Evolutionary conservation across 768 basidiomycete species (phyloP), one percentile per base, ranked within the genome.

Genomic region (Phaeolepiota aurea): DNA sequence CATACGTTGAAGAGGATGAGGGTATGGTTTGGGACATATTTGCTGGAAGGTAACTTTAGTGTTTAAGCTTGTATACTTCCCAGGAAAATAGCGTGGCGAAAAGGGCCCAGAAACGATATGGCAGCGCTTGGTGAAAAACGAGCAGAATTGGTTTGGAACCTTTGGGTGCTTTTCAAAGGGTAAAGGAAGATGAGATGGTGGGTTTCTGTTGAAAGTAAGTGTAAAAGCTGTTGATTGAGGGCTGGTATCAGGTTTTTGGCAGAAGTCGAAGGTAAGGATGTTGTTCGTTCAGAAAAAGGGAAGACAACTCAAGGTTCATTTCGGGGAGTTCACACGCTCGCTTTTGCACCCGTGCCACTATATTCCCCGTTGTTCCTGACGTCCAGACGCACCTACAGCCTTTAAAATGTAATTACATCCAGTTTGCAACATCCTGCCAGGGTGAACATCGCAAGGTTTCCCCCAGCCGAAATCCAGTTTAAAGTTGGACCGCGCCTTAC

Each of bases 1-100:
- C 33, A 9, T 16, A 61, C 59, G 56, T 51, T 54, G 59, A 57
- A 46, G 59, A 61, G 46, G 59, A 49, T 33, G 59, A 55, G 25
- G 56, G 52, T 30, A 47, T 53, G 44, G 52, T 48, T 51, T 59
- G 59, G 30, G 59, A 59, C 59, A 62, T 61, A 20, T 39, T 47
- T 21, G 12, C 41, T 30, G 23, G 16, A 20, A 20, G 32, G 14
- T 28, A 28, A 28, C 7, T 28, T 28, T 28, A n/a, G n/a, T 7
- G 25, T 28, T 28, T 28, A 28, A 28, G n/a, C 7, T 28, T n/a
- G 7, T 28, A 7, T 28, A 7, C 25, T 28, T 7, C n/a, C 7
- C 7, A 28, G n/a, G 25, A 28, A 28, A 28, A n/a, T n/a, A n/a
- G n/a, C n/a, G n/a, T n/a, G n/a, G n/a, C n/a, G n/a, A n/a, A n/a